A percentile compares a stretch with the other conserved stretches of the same genome.
These are phyloP conservation scores for Cryptosporidium meleagridis DNA, from an alignment of 169 alveolate species.

Conservation along the genomic window DNA sequence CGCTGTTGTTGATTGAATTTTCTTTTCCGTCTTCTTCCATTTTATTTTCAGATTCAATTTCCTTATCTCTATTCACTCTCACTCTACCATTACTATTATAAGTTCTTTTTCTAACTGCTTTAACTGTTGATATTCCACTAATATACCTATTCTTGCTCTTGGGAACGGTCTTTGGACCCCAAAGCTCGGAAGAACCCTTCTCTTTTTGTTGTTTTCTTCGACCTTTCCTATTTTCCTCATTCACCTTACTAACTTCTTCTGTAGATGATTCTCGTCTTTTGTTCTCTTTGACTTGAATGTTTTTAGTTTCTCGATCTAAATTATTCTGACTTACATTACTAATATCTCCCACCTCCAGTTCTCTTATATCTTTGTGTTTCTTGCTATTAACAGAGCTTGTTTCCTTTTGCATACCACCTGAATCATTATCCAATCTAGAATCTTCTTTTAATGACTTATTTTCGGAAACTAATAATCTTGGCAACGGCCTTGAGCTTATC, in stretches of 20 bases:
- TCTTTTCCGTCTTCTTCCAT: neutral
- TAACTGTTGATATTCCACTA: slow-evolving; percentile 37
- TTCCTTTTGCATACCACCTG: neutral
- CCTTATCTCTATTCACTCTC: neutral
- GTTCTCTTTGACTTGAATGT: neutral
- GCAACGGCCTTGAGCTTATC: slow-evolving; percentile 49
- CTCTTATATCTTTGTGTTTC: neutral
- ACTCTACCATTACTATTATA: slow-evolving; percentile 59
- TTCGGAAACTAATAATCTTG: slow-evolving; percentile 26
- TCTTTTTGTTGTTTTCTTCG: neutral
- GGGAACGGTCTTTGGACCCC: slow-evolving; percentile 70
- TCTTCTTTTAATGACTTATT: neutral
- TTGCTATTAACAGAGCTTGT: neutral
- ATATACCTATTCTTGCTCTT: slow-evolving; percentile 55
- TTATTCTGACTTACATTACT: neutral
- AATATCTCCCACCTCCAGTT: neutral
- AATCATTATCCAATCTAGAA: neutral
- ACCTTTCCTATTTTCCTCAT: neutral
- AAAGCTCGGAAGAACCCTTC: slow-evolving; percentile 29
- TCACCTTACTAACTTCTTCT: neutral
- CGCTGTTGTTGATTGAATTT: neutral
- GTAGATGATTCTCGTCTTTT: neutral
- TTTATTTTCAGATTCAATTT: neutral
- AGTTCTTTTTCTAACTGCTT: slow-evolving; percentile 31
- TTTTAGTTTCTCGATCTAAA: neutral